Evolutionary conservation across 352 stramenopile genomes (phyloP).

Genomic region (Pythium guiyangense): DNA sequence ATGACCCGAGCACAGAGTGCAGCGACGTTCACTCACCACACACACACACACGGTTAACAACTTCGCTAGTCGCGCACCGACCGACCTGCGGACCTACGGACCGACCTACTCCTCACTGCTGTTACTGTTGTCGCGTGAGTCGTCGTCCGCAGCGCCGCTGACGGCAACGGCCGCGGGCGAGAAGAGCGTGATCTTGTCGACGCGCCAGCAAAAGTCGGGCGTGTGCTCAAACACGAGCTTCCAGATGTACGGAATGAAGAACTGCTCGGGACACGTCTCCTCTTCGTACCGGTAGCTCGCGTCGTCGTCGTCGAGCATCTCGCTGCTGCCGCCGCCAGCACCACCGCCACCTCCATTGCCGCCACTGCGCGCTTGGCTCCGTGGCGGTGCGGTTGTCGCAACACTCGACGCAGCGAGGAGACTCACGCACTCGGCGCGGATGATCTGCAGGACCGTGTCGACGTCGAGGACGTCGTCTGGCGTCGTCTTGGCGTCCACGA

Average conservation of each 20-base stretch:
- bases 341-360: too few relatives aligned
- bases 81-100: too few relatives aligned
- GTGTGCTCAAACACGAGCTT: conserved; percentile 69
- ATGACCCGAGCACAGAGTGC: too few relatives aligned
- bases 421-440: conserved; percentile 64
- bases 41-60: too few relatives aligned
- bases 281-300: conserved; percentile 78
- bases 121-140: not conserved
- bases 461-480: conserved; percentile 57
- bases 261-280: conserved; percentile 61
- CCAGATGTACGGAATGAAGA: conserved; percentile 81
- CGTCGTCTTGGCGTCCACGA: conserved; percentile 63
- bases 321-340: too few relatives aligned
- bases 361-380: not conserved
- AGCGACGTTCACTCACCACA: too few relatives aligned
- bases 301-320: conserved; percentile 35
- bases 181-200: conserved; percentile 80
- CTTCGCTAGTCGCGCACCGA: too few relatives aligned
- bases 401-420: conserved; percentile 37
- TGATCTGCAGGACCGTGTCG: conserved; percentile 57
- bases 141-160: not conserved
- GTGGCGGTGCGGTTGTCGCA: not conserved
- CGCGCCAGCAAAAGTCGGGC: conserved; percentile 74
- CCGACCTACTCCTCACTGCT: too few relatives aligned
- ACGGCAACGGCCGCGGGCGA: conserved; percentile 9